Percentiles rank a stretch among this genome's conserved stretches.
phyloP scores from a whole-genome alignment of 768 basidiomycete species.

The Naganishia kalamii region DNA sequence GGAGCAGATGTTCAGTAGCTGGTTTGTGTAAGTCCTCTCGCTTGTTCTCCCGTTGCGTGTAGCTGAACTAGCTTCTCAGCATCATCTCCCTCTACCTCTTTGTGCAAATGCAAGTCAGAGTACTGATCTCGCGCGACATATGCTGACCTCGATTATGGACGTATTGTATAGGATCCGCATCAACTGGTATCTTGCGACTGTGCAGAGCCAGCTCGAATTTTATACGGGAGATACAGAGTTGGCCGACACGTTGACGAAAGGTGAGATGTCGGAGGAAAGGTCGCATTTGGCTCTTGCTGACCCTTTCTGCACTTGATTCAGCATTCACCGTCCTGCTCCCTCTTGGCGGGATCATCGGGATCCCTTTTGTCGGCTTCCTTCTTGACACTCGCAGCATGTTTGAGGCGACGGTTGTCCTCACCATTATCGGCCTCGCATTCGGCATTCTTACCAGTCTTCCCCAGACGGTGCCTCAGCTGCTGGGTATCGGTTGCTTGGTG shows the following conservation, averaged over 20 bases:
- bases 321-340: conserved; percentile 48
- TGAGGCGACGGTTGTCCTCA: conserved; percentile 34
- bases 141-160: not conserved
- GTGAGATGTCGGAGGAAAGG: conserved; percentile 8
- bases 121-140: not conserved
- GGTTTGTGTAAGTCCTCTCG: conserved; percentile 45
- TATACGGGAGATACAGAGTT: conserved; percentile 37
- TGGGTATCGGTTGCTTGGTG: conserved; percentile 44
- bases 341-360: conserved; percentile 45
- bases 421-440: conserved; percentile 37
- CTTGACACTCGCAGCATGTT: conserved; percentile 34
- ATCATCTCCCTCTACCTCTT: conserved; percentile 40
- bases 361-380: conserved; percentile 38
- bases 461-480: conserved; percentile 32
- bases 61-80: conserved; percentile 2
- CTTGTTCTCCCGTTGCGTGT: too few species aligned
- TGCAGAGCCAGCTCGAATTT: conserved; percentile 40
- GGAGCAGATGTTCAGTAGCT: conserved; percentile 40
- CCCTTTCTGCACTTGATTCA: conserved; percentile 14
- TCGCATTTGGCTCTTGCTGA: not conserved
- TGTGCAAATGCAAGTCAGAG: conserved; percentile 40
- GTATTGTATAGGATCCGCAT: conserved; percentile 36
- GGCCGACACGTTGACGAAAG: conserved; percentile 39
- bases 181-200: conserved; percentile 48
- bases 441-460: conserved; percentile 40